Base-by-base conservation (phyloP, 129 eudicot genomes). In the Tagetes patula region DNA sequence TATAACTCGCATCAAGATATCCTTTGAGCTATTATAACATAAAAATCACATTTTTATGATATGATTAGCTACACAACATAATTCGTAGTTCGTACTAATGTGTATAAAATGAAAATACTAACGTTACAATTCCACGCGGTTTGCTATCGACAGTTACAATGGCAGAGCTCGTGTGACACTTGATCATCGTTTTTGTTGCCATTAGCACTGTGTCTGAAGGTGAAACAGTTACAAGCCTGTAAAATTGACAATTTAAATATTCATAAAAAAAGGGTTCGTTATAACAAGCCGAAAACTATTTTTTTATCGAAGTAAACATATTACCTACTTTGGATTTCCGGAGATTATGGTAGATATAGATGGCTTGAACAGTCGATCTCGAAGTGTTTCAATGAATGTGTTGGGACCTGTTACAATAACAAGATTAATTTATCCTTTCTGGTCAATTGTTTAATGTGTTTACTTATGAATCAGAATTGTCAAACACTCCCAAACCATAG, bases 241-340 rank as follows among this genome's bases (percentile, higher is more conserved):
- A 64, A 47, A 74, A 41, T 20, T 61, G 66, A 71, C 49, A 70
- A 74, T 32, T 33, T 4, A 48, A 32, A 43, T 34, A 61, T 41
- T 43, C 42, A 65, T 49, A 10, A 63, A 30, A 14, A 75, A 56
- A 56, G 46, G 65, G 40, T 68, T 40, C 12, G 73, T 37, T 5
- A 58, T 38, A 67, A 66, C 10, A 40, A 75, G 56, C 5, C 43
- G 13, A 69, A 41, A 53, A 61, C 37, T 33, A 34, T 34, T 49
- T 20, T 55, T 56, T 56, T 8, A 68, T 69, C 61, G 12, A 84
- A 79, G 79, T 72, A 63, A 80, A 81, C 83, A 67, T 90, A 74
- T 75, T 94, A 90, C 96, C 98, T 94, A 94, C 98, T 94, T 94
- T 94, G 93, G 78, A 85, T 88, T 88, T 77, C 90, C 96, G 27